A percentile compares a stretch with the other conserved stretches of the same genome.
Evolutionary conservation across 495 filamentous ascomycete genomes (phyloP).

Genomic region (Extremus antarcticus): DNA sequence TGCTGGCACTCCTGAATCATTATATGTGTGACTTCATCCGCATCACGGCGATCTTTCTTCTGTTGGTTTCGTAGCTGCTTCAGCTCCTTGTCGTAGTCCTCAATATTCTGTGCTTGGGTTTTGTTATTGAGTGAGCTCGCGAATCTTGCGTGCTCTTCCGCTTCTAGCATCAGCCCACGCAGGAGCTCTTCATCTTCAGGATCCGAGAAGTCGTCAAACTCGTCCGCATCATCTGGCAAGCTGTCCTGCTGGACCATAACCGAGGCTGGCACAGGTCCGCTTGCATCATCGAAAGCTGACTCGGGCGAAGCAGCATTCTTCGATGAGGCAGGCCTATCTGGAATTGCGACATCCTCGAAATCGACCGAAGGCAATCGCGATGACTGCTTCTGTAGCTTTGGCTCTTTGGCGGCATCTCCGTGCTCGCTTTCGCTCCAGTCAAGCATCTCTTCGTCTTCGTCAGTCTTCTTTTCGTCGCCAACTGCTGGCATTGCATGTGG

Average conservation of each 20-base stretch:
- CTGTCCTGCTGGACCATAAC: conserved; percentile 22
- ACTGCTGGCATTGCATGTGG: too few species aligned
- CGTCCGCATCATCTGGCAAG: conserved; percentile 30
- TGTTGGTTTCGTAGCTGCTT: conserved; percentile 82
- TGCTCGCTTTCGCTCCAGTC: conserved; percentile 35
- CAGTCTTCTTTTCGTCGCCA: background rate
- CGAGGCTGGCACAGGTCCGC: conserved; percentile 14
- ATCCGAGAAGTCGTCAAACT: conserved; percentile 52
- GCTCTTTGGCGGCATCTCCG: conserved; percentile 13
- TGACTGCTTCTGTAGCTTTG: background rate
- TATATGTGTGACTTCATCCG: conserved; percentile 85
- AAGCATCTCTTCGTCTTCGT: conserved; percentile 22
- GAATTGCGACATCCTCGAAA: conserved; percentile 21
- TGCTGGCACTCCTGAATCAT: conserved; percentile 96
- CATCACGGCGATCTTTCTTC: conserved; percentile 88
- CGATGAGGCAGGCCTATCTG: background rate
- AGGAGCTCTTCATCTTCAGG: conserved; percentile 86
- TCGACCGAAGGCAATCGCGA: conserved; percentile 21
- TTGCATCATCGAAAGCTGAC: conserved; percentile 1
- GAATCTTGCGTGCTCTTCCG: conserved; percentile 85
- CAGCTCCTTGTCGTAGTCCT: conserved; percentile 77
- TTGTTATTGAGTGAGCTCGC: conserved; percentile 73
- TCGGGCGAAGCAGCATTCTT: background rate
- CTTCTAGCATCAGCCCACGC: conserved; percentile 72
- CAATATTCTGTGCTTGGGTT: conserved; percentile 48